Base-by-base conservation (phyloP, 2,329 filamentous ascomycete genomes). In the Arthrobotrys iridis region DNA sequence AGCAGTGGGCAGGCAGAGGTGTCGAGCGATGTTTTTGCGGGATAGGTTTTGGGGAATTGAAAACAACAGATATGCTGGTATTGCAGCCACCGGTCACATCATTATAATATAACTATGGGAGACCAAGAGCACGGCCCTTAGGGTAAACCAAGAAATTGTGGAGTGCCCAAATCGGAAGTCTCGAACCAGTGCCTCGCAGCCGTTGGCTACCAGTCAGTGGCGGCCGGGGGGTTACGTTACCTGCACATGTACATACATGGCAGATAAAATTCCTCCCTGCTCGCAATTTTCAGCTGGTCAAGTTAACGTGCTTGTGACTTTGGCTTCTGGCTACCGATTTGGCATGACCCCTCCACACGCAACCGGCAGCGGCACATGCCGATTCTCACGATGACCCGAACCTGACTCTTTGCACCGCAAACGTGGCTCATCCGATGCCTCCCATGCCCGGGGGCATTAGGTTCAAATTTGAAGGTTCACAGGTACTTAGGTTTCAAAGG, bases 41-140 rank as follows among this genome's bases (percentile, higher is more conserved):
- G 35, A 58, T 40, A 30, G n/a, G 35, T n/a, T 43, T 24, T 33
- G 33, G 37, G 37, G 20, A 26, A 10, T n/a, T 7, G 50, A 37
- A 67, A 50, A 67, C 52, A 48, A 60, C 64, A 60, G 64, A 68
- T 68, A 52, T 60, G 52, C 22, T 35, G 30, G 28, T 40, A 50
- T 50, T 8, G 59, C 45, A 26, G 22, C 43, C 59, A 48, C 10
- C 13, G 35, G 52, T 41, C 52, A 52, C 46, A 52, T 52, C 46
- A 52, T 35, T 35, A 52, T 35, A 52, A 33, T 52, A 35, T 33
- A 50, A 52, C 18, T 52, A 35, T 33, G 30, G 20, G 26, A 46
- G 26, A 4, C 22, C 15, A 40, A 40, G 35, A 40, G 35, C 7
- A 40, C 20, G 22, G 15, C 28, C 48, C n/a, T n/a, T 35, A 52